These are phyloP conservation scores for Eustoma russellianum DNA, from an alignment of 257 asterid species.

Conservation along the genomic window DNA sequence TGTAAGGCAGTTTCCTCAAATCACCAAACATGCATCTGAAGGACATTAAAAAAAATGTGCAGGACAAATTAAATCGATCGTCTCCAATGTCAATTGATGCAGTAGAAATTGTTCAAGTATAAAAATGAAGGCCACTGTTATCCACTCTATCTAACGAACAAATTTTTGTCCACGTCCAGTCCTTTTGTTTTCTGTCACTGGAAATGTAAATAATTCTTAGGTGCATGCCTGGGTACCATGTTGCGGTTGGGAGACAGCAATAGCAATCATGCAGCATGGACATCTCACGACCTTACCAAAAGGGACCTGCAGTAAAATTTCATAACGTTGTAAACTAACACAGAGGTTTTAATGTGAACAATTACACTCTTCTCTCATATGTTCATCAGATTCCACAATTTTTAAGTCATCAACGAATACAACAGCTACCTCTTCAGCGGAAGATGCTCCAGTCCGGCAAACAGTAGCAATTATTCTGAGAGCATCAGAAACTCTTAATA, in stretches of 20 bases:
- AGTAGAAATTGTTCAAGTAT: neutral
- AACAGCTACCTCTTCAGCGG: slow-evolving; percentile 68
- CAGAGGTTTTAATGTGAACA: neutral
- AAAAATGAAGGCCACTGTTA: neutral
- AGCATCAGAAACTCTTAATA: slow-evolving; percentile 78
- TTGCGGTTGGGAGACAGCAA: slow-evolving; percentile 90
- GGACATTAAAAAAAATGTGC: neutral
- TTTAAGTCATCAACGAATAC: neutral
- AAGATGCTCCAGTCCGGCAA: slow-evolving; percentile 83
- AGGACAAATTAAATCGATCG: too few relatives aligned
- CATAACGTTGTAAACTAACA: neutral
- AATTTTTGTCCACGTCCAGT: too few relatives aligned
- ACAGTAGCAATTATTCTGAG: slow-evolving; percentile 51
- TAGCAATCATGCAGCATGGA: slow-evolving; percentile 80
- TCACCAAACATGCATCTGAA: neutral
- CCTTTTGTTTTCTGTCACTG: too few relatives aligned
- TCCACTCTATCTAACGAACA: neutral
- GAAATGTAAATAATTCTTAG: slow-evolving; percentile 7
- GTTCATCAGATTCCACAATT: slow-evolving; percentile 2
- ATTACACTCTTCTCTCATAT: too few relatives aligned
- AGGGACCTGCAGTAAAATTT: slow-evolving; percentile 52
- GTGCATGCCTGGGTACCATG: slow-evolving; percentile 84
- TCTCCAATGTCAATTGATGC: neutral
- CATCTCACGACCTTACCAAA: slow-evolving; percentile 89
- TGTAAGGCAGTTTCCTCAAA: too few relatives aligned